Percentiles rank a stretch among this genome's conserved stretches.
phyloP scores from a whole-genome alignment of 352 stramenopile genomes.

The Blastocystis hominis region DNA sequence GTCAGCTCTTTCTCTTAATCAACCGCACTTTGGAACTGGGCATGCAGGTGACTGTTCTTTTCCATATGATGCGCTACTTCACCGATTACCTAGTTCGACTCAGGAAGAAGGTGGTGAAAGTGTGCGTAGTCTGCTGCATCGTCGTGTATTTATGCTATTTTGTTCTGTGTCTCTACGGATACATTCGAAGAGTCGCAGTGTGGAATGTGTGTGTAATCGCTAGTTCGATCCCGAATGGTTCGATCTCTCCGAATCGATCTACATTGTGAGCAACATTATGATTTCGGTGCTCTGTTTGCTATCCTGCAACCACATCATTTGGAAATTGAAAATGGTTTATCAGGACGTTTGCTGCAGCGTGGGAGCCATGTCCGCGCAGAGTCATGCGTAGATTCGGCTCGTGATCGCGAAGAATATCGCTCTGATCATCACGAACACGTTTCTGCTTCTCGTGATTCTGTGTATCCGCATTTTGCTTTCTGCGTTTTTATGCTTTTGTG shows the following conservation, averaged over 20 bases:
- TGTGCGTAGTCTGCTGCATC: constrained; percentile 7
- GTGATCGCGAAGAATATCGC: constrained; percentile 49
- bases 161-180: neutral
- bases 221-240: neutral
- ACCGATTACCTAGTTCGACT: constrained; percentile 29
- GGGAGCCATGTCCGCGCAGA: too few relatives aligned
- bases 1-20: neutral
- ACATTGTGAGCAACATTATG: neutral
- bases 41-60: constrained; percentile 20
- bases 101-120: constrained; percentile 38
- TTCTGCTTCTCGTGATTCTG: constrained; percentile 30
- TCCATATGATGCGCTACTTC: constrained; percentile 54
- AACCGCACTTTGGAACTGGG: constrained; percentile 23
- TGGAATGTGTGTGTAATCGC: neutral
- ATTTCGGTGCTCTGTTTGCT: constrained; percentile 37
- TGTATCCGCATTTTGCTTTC: neutral
- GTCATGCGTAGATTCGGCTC: constrained; percentile 2
- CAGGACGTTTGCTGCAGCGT: constrained; percentile 16
- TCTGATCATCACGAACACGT: constrained; percentile 11
- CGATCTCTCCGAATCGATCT: neutral
- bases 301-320: constrained; percentile 42
- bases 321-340: constrained; percentile 27
- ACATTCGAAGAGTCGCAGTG: neutral
- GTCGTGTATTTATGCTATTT: constrained; percentile 13
- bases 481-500: neutral